phyloP scores from a whole-genome alignment of 75 land plant species.

The Ceratopteris richardii region DNA sequence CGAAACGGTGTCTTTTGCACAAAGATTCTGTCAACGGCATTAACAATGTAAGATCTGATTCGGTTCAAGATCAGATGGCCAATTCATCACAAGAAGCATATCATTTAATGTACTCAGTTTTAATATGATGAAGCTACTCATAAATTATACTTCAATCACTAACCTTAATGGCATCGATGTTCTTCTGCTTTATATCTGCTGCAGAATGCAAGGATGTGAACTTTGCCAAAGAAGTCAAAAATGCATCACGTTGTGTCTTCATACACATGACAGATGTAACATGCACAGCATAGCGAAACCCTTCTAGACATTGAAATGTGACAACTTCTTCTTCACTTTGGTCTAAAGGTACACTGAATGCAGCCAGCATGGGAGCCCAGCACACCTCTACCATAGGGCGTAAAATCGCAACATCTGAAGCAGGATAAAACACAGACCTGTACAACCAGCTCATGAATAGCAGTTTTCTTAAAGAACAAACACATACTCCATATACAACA shows the following conservation, averaged over 20 bases:
- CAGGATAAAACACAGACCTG: constrained; percentile 91
- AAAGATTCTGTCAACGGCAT: too few species aligned
- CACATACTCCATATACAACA: too few species aligned
- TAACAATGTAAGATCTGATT: too few species aligned
- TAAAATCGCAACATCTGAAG: constrained; percentile 86
- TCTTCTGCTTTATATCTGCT: constrained; percentile 98
- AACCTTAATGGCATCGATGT: constrained; percentile 99
- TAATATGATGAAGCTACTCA: too few species aligned
- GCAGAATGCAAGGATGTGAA: constrained; percentile 98
- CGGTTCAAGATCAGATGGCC: too few species aligned
- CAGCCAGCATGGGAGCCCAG: constrained; percentile 99
- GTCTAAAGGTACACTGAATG: constrained; percentile 98
- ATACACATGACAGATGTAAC: constrained; percentile 90
- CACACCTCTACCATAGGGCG: constrained; percentile 95
- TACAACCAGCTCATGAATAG: not conserved
- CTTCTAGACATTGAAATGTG: constrained; percentile 74
- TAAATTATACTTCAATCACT: too few species aligned
- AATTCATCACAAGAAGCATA: too few species aligned
- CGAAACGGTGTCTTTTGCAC: too few species aligned
- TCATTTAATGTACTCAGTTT: too few species aligned
- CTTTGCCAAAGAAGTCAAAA: constrained; percentile 93
- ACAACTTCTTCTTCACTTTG: constrained; percentile 94
- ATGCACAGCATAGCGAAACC: constrained; percentile 86
- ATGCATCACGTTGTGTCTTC: constrained; percentile 99
- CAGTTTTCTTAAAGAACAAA: constrained; percentile 1